Percentiles rank a stretch among this genome's conserved stretches.
These are phyloP conservation scores for Chlamydomonas sphaeroides DNA, from an alignment of 139 green algal species.

Conservation along the genomic window DNA sequence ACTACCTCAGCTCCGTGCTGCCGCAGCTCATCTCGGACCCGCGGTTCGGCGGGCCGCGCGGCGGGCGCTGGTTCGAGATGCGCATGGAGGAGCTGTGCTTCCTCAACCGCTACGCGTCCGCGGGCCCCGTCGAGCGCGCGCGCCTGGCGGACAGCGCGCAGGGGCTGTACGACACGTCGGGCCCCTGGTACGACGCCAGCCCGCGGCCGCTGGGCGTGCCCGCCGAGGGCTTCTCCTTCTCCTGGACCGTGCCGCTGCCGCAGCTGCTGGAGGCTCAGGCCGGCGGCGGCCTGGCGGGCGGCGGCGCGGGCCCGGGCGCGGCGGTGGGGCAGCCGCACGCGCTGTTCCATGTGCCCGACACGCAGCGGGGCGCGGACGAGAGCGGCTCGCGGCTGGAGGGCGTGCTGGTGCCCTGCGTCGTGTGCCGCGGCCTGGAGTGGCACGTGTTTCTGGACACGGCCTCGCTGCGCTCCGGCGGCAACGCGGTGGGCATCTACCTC, in stretches of 20 bases:
- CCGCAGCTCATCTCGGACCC: constrained; percentile 4
- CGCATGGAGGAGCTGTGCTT: constrained; percentile 16
- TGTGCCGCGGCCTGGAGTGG: constrained; percentile 33
- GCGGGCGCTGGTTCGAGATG: constrained; percentile 21
- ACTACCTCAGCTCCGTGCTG: constrained; percentile 11
- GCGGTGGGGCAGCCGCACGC: not conserved
- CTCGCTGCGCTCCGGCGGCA: not conserved
- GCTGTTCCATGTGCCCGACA: constrained; percentile 1
- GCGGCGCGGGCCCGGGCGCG: too few species aligned
- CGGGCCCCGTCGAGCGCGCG: not conserved
- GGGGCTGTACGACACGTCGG: constrained; percentile 9
- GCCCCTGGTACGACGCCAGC: constrained; percentile 16
- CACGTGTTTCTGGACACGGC: constrained; percentile 3
- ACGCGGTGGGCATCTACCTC: constrained; percentile 5
- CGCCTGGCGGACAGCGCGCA: not conserved
- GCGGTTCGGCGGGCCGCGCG: not conserved
- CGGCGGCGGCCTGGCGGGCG: too few species aligned
- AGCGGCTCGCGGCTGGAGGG: not conserved
- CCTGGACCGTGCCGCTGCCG: not conserved
- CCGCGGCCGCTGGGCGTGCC: not conserved
- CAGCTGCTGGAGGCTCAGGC: too few species aligned
- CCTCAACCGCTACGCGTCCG: not conserved
- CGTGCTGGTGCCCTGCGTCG: not conserved
- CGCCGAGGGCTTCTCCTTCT: constrained; percentile 11
- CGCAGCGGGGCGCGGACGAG: not conserved